Conservation (phyloP, 2,329 filamentous ascomycete species). For the Neofusicoccum umdonicola region DNA sequence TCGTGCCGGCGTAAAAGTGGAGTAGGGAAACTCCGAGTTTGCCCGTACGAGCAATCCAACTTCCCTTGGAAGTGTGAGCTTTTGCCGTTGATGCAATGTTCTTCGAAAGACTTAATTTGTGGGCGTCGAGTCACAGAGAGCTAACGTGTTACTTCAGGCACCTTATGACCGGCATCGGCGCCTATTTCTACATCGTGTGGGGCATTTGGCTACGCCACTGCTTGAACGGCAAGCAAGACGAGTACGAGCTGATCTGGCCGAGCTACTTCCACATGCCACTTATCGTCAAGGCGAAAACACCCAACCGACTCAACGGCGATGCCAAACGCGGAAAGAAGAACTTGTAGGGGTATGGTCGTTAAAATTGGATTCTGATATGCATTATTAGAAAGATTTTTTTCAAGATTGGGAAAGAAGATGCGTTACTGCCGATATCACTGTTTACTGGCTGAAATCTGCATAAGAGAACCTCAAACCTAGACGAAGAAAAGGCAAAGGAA, state of each 20-base stretch:
- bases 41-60: no score
- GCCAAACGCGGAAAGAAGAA: constrained; percentile 6
- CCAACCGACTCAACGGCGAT: not conserved
- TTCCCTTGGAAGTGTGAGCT: no score
- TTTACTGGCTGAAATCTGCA: not conserved
- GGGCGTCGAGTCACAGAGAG: not conserved
- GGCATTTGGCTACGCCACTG: constrained; percentile 78
- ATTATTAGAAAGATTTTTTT: not conserved
- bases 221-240: constrained; percentile 68
- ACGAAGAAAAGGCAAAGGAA: not conserved
- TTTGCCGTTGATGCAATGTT: no score
- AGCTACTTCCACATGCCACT: constrained; percentile 57
- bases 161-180: constrained; percentile 76
- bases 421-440: not conserved
- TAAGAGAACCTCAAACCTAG: not conserved
- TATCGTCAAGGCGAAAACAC: constrained; percentile 36
- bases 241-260: constrained; percentile 71
- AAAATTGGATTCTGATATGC: not conserved
- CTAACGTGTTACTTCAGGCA: constrained; percentile 53
- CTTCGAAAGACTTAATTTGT: no score
- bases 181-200: constrained; percentile 83
- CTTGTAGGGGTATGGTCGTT: not conserved
- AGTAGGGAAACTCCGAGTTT: no score
- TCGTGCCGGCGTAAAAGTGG: no score
- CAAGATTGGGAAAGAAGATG: not conserved